Evolutionary conservation across 2,329 filamentous ascomycete genomes (phyloP).

Genomic region (Fusarium redolens): DNA sequence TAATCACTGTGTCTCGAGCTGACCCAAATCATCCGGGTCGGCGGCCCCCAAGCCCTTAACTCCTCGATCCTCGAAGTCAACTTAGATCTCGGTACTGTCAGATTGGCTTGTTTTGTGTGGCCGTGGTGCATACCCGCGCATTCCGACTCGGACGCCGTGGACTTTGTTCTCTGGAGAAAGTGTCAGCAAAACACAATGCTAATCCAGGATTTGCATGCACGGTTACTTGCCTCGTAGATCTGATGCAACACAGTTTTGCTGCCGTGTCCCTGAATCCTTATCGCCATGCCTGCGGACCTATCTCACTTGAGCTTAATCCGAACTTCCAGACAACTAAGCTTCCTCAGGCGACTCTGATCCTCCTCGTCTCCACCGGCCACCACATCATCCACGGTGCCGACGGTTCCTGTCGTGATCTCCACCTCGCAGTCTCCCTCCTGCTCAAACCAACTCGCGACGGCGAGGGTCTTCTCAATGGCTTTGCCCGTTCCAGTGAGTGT

Average conservation of each 20-base stretch:
- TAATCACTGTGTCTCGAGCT: conserved; percentile 17
- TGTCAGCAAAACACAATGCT: conserved; percentile 21
- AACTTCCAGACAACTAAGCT: conserved; percentile 64
- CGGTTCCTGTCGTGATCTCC: conserved; percentile 69
- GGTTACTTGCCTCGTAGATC: conserved; percentile 18
- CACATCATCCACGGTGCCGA: conserved; percentile 76
- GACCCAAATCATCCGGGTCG: conserved; percentile 11
- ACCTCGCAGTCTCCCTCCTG: conserved; percentile 69
- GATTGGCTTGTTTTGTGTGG: conserved; percentile 9
- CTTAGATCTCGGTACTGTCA: conserved; percentile 29
- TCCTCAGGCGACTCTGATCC: conserved; percentile 57
- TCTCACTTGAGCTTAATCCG: conserved; percentile 59
- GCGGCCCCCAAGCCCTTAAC: conserved; percentile 8
- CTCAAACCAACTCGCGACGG: conserved; percentile 73
- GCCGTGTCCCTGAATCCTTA: conserved; percentile 11
- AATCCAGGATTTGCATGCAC: conserved; percentile 10
- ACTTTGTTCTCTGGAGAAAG: background rate
- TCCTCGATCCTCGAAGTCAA: conserved; percentile 1
- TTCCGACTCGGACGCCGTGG: conserved; percentile 31
- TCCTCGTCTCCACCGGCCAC: conserved; percentile 55
- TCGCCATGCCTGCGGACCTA: background rate
- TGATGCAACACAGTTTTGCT: conserved; percentile 5
- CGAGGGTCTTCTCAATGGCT: conserved; percentile 72
- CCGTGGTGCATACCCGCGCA: conserved; percentile 15
- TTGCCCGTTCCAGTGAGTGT: conserved; percentile 73